A percentile compares a stretch with the other conserved stretches of the same genome.
Conservation (phyloP, 768 basidiomycete genomes). For the Tulasnella sp. region DNA sequence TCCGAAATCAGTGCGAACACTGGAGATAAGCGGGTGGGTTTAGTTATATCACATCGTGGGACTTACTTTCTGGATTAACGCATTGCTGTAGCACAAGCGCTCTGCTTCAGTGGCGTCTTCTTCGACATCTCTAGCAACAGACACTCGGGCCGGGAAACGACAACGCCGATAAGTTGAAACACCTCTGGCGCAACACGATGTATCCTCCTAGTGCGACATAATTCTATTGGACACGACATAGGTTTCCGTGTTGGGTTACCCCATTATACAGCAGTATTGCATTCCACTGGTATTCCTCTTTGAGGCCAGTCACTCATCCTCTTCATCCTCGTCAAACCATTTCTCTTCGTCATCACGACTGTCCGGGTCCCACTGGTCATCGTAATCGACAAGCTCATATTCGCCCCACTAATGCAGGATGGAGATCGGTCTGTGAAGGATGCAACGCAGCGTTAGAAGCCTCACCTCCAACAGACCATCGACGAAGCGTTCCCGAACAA, state of each 20-base stretch:
- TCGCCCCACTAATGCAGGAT: slow-evolving; percentile 10
- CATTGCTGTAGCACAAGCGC: slow-evolving; percentile 16
- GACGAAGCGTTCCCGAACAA: slow-evolving; percentile 18
- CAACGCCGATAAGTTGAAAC: slow-evolving; percentile 7
- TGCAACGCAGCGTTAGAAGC: neutral
- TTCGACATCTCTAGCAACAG: slow-evolving; percentile 12
- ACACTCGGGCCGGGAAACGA: slow-evolving; percentile 7
- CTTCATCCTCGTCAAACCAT: slow-evolving; percentile 21
- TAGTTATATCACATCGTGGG: neutral
- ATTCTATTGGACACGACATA: neutral
- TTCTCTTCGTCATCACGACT: slow-evolving; percentile 18
- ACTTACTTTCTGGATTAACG: neutral
- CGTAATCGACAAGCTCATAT: slow-evolving; percentile 19
- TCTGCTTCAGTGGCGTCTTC: slow-evolving; percentile 21
- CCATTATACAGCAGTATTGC: no score
- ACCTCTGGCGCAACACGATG: neutral
- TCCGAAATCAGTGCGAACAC: neutral
- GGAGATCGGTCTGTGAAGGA: neutral
- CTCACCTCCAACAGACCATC: slow-evolving; percentile 18
- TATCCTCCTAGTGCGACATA: neutral
- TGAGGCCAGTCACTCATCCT: no score
- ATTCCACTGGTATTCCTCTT: no score
- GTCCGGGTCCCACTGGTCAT: slow-evolving; percentile 18
- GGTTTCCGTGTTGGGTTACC: no score
- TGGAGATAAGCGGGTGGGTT: slow-evolving; percentile 1